Conservation (phyloP, 306 rosid genomes). For the Cucurbita pepo region DNA sequence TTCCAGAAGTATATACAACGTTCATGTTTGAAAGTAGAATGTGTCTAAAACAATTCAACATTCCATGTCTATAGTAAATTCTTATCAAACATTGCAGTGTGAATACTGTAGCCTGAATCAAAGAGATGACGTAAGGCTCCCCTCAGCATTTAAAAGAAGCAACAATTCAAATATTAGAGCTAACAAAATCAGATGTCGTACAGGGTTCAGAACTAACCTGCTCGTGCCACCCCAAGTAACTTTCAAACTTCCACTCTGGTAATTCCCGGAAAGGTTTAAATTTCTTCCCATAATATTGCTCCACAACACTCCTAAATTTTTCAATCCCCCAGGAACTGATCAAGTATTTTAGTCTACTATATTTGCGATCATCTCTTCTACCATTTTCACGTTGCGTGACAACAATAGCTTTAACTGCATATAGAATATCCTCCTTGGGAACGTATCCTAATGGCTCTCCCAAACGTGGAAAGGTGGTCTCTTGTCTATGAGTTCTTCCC, state of each 20-base stretch:
- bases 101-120: background rate
- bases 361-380: constrained; percentile 92
- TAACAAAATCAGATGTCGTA: background rate
- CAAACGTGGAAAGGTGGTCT: constrained; percentile 72
- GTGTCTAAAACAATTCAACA: background rate
- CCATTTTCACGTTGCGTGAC: constrained; percentile 93
- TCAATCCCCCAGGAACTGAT: constrained; percentile 95
- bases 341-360: constrained; percentile 91
- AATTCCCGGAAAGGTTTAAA: constrained; percentile 59
- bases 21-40: background rate
- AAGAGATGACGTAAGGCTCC: background rate
- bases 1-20: background rate
- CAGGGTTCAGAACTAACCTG: constrained; percentile 49
- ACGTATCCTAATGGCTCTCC: constrained; percentile 84
- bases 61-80: background rate
- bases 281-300: constrained; percentile 77
- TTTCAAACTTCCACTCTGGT: constrained; percentile 92
- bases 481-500: constrained; percentile 97
- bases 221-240: constrained; percentile 93
- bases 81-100: background rate
- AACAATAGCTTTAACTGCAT: constrained; percentile 91
- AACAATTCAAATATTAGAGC: background rate
- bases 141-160: background rate
- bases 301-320: constrained; percentile 64
- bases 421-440: constrained; percentile 85